These are phyloP conservation scores for Exophiala aquamarina DNA, from an alignment of 2,329 filamentous ascomycete genomes.

Conservation along the genomic window DNA sequence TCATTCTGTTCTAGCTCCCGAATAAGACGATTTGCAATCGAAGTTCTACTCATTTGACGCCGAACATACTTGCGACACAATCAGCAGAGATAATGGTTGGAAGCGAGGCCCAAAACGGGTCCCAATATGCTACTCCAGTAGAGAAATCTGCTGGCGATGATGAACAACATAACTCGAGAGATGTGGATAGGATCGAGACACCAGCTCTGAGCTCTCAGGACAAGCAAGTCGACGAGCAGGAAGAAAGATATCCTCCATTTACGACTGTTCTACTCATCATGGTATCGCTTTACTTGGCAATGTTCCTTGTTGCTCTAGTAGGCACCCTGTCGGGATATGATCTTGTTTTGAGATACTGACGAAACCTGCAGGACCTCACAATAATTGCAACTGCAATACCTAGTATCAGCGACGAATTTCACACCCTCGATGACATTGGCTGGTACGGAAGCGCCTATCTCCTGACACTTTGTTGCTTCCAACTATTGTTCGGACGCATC, in stretches of 20 bases:
- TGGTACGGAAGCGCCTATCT: conserved; percentile 27
- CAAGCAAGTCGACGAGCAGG: not conserved
- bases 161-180: too few species aligned
- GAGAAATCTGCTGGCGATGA: too few species aligned
- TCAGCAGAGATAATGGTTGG: too few species aligned
- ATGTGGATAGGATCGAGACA: too few species aligned
- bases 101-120: too few species aligned
- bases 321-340: conserved; percentile 33
- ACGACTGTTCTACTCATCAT: not conserved
- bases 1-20: too few species aligned
- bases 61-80: too few species aligned
- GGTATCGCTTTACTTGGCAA: conserved; percentile 37
- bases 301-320: conserved; percentile 23
- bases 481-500: conserved; percentile 24
- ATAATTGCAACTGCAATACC: conserved; percentile 28
- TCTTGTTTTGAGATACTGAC: conserved; percentile 31
- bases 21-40: too few species aligned
- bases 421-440: conserved; percentile 24
- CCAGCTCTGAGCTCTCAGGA: not conserved
- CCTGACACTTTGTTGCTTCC: conserved; percentile 24
- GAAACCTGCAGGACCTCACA: conserved; percentile 17
- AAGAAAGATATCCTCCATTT: not conserved
- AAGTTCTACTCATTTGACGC: too few species aligned
- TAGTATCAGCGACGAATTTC: conserved; percentile 24
- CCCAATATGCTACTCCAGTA: too few species aligned